These are phyloP conservation scores for Austroboletus olivaceoglutinosus DNA, from an alignment of 1,284 basidiomycete genomes.

Conservation along the genomic window DNA sequence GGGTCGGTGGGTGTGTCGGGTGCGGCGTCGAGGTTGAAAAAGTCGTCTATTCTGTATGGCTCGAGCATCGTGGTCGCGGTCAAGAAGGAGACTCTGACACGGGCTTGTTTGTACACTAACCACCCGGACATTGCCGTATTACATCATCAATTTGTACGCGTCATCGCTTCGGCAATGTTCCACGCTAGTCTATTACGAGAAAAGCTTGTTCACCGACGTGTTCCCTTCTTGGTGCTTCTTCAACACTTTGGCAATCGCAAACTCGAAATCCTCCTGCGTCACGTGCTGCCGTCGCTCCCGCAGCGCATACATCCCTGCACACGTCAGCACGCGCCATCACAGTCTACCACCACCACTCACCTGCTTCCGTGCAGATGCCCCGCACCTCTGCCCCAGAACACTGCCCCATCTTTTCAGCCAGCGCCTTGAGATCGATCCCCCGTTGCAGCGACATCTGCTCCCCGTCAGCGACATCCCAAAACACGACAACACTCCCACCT, in stretches of 20 bases:
- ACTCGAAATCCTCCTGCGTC: slow-evolving; percentile 98
- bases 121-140: slow-evolving; percentile 16
- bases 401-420: slow-evolving; percentile 99
- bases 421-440: slow-evolving; percentile 91
- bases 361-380: slow-evolving; percentile 98
- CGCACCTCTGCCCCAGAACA: slow-evolving; percentile 98
- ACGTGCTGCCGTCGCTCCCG: slow-evolving; percentile 95
- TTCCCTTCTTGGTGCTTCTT: slow-evolving; percentile 93
- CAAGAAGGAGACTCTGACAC: neutral
- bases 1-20: slow-evolving; percentile 31
- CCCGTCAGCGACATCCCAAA: slow-evolving; percentile 4
- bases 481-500: slow-evolving; percentile 48
- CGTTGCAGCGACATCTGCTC: slow-evolving; percentile 93
- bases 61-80: slow-evolving; percentile 16
- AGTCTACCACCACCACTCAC: slow-evolving; percentile 41
- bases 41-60: slow-evolving; percentile 43
- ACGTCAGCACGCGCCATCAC: neutral
- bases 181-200: slow-evolving; percentile 47
- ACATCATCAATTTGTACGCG: slow-evolving; percentile 17
- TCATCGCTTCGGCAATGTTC: slow-evolving; percentile 7
- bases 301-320: slow-evolving; percentile 92
- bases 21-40: slow-evolving; percentile 50
- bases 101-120: no score
- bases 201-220: slow-evolving; percentile 88
- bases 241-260: slow-evolving; percentile 92